Conservation (phyloP, 2,329 filamentous ascomycete species). For the Penicillium expansum region DNA sequence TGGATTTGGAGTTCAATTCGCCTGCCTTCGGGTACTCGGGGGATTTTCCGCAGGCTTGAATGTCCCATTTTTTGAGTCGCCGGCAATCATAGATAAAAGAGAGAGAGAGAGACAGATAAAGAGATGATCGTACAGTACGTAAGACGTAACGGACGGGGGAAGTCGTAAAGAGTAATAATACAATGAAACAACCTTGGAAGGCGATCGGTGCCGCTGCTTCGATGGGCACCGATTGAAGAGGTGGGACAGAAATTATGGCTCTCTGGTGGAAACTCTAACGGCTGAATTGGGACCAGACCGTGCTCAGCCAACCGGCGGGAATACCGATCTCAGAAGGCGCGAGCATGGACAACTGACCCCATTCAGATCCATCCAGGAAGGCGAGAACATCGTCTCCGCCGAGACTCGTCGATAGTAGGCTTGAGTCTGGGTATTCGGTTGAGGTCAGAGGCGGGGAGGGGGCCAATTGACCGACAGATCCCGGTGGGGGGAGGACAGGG, state of each 20-base stretch:
- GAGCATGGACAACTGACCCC: constrained; percentile 28
- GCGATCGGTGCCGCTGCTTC: neutral
- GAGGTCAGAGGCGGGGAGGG: constrained; percentile 33
- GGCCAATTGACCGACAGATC: constrained; percentile 30
- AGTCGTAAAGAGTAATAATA: constrained; percentile 29
- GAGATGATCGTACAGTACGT: constrained; percentile 29
- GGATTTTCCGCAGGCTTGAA: neutral
- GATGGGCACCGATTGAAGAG: neutral
- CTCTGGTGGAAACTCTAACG: constrained; percentile 15
- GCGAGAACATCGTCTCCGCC: constrained; percentile 40
- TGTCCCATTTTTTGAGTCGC: constrained; percentile 8
- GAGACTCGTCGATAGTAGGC: constrained; percentile 33
- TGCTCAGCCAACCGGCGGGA: constrained; percentile 37
- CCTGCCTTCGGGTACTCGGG: neutral
- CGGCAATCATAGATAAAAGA: constrained; percentile 8
- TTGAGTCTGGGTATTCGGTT: constrained; percentile 27
- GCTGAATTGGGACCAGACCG: constrained; percentile 35
- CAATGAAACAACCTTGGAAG: constrained; percentile 22
- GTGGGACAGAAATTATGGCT: neutral
- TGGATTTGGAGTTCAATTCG: constrained; percentile 5
- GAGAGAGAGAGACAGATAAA: neutral
- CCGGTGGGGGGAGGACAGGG: constrained; percentile 38
- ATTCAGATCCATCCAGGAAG: constrained; percentile 38
- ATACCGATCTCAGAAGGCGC: constrained; percentile 33
- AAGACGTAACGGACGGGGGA: constrained; percentile 18